Percentiles rank a stretch among this genome's conserved stretches.
phyloP scores from a whole-genome alignment of 768 basidiomycete genomes.

The Mycena rosella region DNA sequence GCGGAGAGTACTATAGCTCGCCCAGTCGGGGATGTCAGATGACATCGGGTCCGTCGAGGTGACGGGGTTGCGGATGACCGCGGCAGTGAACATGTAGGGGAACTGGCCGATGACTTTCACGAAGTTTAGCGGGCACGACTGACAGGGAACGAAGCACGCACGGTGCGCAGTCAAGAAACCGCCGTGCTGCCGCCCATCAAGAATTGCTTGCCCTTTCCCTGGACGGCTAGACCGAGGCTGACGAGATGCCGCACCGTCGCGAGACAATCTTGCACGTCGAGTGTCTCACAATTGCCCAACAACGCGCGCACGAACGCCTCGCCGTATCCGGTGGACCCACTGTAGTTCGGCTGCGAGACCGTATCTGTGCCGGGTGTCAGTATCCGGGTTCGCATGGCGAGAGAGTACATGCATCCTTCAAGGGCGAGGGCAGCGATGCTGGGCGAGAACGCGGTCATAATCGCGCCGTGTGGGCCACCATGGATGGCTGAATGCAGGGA shows the following conservation, averaged over 20 bases:
- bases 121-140: not conserved
- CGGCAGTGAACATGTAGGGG: slow-evolving; percentile 72
- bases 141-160: slow-evolving; percentile 46
- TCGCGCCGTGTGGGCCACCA: slow-evolving; percentile 72
- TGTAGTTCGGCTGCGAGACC: slow-evolving; percentile 73
- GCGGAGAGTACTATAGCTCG: too few relatives aligned
- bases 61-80: slow-evolving; percentile 77
- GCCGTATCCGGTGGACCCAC: slow-evolving; percentile 76
- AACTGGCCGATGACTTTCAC: slow-evolving; percentile 70
- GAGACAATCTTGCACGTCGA: slow-evolving; percentile 77
- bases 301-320: slow-evolving; percentile 67
- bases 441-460: slow-evolving; percentile 62
- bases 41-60: slow-evolving; percentile 69
- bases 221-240: slow-evolving; percentile 59
- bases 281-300: slow-evolving; percentile 68
- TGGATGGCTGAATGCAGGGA: slow-evolving; percentile 68
- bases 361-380: slow-evolving; percentile 58
- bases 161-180: slow-evolving; percentile 73
- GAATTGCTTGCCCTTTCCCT: slow-evolving; percentile 65
- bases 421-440: slow-evolving; percentile 59
- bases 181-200: slow-evolving; percentile 79
- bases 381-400: slow-evolving; percentile 1
- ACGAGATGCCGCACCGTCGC: slow-evolving; percentile 66
- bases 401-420: slow-evolving; percentile 65
- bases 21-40: slow-evolving; percentile 81